phyloP scores from a whole-genome alignment of 2,329 filamentous ascomycete species.

The Cercospora nicotianae region DNA sequence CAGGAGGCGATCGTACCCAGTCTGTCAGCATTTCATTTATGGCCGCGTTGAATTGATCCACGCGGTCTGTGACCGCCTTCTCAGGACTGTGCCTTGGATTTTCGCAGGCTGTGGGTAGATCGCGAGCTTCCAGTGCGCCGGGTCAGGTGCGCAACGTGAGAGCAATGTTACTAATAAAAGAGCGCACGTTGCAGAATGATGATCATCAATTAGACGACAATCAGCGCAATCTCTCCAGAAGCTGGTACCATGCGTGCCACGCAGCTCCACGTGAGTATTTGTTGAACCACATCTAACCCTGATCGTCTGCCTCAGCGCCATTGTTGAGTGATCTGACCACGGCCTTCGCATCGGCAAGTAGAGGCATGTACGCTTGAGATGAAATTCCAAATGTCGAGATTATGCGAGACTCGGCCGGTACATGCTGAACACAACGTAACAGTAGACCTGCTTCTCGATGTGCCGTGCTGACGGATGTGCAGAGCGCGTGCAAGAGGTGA shows the following conservation, averaged over 20 bases:
- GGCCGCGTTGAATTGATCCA: neutral
- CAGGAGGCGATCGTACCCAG: neutral
- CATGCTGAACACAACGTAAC: neutral
- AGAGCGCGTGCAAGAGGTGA: neutral
- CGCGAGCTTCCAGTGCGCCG: neutral
- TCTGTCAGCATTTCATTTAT: neutral
- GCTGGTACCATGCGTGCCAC: neutral
- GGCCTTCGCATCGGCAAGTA: neutral
- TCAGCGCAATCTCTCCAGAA: neutral
- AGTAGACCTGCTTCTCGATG: neutral
- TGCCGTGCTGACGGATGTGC: neutral
- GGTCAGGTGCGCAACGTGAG: neutral
- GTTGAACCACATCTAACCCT: neutral
- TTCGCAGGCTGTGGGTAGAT: neutral
- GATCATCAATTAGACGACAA: neutral
- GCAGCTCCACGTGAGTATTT: neutral
- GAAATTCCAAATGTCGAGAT: neutral
- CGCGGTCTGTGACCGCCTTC: neutral
- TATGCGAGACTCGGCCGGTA: neutral
- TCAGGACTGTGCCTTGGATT: neutral
- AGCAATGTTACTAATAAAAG: neutral
- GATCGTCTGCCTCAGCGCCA: neutral
- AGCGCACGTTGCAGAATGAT: neutral
- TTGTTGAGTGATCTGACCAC: neutral
- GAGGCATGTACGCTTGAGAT: neutral